phyloP scores from a whole-genome alignment of 108 stramenopile species.

The Cyclotella distinguenda region DNA sequence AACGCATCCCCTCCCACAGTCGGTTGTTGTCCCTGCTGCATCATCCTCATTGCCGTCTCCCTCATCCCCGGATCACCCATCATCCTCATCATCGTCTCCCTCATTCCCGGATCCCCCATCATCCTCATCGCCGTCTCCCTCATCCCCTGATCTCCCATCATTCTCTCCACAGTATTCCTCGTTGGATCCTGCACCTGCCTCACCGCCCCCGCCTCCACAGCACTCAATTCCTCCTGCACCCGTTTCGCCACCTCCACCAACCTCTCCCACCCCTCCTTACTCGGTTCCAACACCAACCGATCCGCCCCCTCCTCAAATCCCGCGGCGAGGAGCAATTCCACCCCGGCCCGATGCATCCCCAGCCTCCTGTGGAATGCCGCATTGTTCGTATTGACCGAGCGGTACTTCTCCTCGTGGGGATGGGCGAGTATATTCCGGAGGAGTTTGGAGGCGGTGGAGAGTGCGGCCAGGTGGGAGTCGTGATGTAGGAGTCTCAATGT shows the following conservation, averaged over 20 bases:
- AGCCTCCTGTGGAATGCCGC: slow-evolving; percentile 71
- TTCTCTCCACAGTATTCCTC: slow-evolving; percentile 46
- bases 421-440: slow-evolving; percentile 64
- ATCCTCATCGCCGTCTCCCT: slow-evolving; percentile 46
- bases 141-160: slow-evolving; percentile 41
- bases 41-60: slow-evolving; percentile 47
- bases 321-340: slow-evolving; percentile 53
- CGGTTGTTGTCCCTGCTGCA: slow-evolving; percentile 29
- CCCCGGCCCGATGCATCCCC: slow-evolving; percentile 60
- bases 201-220: slow-evolving; percentile 15
- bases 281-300: slow-evolving; percentile 59
- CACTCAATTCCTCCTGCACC: slow-evolving; percentile 36
- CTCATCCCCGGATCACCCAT: slow-evolving; percentile 59
- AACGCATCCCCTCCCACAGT: slow-evolving; percentile 18
- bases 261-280: slow-evolving; percentile 71
- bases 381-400: slow-evolving; percentile 71
- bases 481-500: no score
- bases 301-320: slow-evolving; percentile 57
- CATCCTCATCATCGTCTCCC: slow-evolving; percentile 48
- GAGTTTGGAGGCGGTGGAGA: slow-evolving; percentile 67
- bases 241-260: slow-evolving; percentile 49
- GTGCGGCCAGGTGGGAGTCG: no score
- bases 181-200: slow-evolving; percentile 17
- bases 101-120: slow-evolving; percentile 37
- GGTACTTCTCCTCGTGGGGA: slow-evolving; percentile 89